Evolutionary conservation across 148 eudicot genomes (phyloP).

Genomic region (Linanthus parryae): DNA sequence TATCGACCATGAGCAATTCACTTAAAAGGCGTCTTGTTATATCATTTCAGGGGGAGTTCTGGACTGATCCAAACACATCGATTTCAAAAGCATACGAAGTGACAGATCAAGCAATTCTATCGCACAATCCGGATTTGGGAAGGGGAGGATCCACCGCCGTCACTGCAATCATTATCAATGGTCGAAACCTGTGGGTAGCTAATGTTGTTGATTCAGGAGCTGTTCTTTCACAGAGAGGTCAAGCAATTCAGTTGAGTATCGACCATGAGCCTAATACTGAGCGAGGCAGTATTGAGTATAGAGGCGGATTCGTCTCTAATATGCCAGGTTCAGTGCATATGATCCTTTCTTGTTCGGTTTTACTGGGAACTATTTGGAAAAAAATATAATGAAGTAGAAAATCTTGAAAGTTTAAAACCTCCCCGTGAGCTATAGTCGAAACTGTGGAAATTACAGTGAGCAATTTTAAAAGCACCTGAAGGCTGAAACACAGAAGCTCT

Average conservation of each 20-base stretch:
- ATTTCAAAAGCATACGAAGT: slow-evolving; percentile 68
- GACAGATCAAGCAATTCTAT: slow-evolving; percentile 70
- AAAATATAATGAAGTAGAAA: too few species aligned
- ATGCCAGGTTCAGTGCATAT: slow-evolving; percentile 54
- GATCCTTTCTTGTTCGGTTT: not conserved
- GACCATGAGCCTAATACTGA: slow-evolving; percentile 87
- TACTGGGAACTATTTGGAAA: too few species aligned
- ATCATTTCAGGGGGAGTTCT: slow-evolving; percentile 55
- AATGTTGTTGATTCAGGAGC: slow-evolving; percentile 88
- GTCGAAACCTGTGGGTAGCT: slow-evolving; percentile 58
- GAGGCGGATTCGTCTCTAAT: slow-evolving; percentile 82
- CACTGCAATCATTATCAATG: slow-evolving; percentile 69
- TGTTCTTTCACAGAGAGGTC: slow-evolving; percentile 60
- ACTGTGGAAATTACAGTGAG: too few species aligned
- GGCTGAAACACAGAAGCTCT: too few species aligned
- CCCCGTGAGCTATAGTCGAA: too few species aligned
- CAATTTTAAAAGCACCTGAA: too few species aligned
- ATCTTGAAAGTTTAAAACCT: too few species aligned
- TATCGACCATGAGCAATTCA: slow-evolving; percentile 72
- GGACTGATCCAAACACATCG: slow-evolving; percentile 53
- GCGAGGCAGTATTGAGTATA: slow-evolving; percentile 58
- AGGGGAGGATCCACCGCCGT: slow-evolving; percentile 92
- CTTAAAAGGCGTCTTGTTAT: slow-evolving; percentile 60
- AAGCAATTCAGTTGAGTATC: slow-evolving; percentile 52
- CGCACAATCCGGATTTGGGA: slow-evolving; percentile 67